Evolutionary conservation across 2,329 filamentous ascomycete species (phyloP).

Genomic region (Colletotrichum tanaceti): DNA sequence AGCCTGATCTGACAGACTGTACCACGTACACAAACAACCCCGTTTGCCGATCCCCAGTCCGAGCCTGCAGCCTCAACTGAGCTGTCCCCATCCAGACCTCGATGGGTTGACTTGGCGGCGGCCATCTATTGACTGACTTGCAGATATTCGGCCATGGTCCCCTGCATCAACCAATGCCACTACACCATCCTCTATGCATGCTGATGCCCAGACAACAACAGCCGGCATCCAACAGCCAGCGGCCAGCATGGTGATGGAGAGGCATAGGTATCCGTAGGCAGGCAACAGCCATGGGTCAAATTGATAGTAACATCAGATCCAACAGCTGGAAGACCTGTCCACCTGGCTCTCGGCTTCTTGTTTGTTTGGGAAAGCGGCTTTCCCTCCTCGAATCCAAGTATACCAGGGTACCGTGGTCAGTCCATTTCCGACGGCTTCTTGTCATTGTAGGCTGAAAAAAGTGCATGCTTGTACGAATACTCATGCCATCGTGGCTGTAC

Average conservation of each 20-base stretch:
- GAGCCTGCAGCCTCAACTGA: constrained; percentile 23
- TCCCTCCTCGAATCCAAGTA: background rate
- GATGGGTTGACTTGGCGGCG: constrained; percentile 26
- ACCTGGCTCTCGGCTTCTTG: background rate
- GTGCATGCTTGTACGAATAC: too few species aligned
- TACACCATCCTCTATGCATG: constrained; percentile 34
- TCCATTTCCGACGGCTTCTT: background rate
- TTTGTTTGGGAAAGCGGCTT: background rate
- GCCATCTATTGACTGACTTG: constrained; percentile 39
- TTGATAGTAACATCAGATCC: too few species aligned
- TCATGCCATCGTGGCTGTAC: background rate
- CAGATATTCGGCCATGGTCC: constrained; percentile 17
- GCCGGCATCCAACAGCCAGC: background rate
- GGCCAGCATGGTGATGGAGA: constrained; percentile 4
- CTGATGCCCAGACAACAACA: constrained; percentile 19
- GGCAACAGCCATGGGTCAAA: constrained; percentile 24
- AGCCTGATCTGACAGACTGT: constrained; percentile 19
- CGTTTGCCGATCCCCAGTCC: constrained; percentile 12
- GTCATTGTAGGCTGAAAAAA: background rate
- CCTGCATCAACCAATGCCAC: constrained; percentile 39
- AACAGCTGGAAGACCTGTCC: too few species aligned
- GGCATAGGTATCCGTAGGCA: background rate
- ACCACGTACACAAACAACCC: constrained; percentile 6
- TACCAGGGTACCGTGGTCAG: background rate
- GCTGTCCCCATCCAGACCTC: constrained; percentile 36